These are phyloP conservation scores for Harringtonia lauricola DNA, from an alignment of 2,329 filamentous ascomycete genomes.

Conservation along the genomic window DNA sequence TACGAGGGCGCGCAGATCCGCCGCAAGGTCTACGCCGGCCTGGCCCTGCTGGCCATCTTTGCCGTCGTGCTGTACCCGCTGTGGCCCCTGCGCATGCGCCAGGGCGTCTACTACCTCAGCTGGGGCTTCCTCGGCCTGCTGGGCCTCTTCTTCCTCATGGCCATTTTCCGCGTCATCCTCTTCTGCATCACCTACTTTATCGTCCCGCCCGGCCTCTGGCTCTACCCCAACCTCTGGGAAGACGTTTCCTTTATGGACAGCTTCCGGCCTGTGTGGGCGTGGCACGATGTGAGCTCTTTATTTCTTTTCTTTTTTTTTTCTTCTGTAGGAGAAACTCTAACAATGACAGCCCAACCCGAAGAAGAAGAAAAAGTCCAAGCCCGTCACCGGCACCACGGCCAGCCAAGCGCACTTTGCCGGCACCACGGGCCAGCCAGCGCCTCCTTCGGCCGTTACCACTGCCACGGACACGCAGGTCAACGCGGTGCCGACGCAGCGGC, in stretches of 20 bases:
- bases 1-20: constrained; percentile 92
- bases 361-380: constrained; percentile 45
- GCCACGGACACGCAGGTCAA: constrained; percentile 43
- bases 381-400: constrained; percentile 21
- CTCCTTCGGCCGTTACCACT: constrained; percentile 44
- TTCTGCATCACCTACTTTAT: constrained; percentile 88
- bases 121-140: constrained; percentile 87
- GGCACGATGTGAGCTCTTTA: constrained; percentile 72
- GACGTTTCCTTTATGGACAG: constrained; percentile 98
- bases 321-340: constrained; percentile 1
- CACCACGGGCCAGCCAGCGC: constrained; percentile 39
- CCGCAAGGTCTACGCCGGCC: constrained; percentile 80
- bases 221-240: constrained; percentile 96
- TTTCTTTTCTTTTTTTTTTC: background rate
- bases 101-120: constrained; percentile 94
- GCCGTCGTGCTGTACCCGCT: constrained; percentile 88
- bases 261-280: constrained; percentile 92
- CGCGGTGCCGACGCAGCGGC: constrained; percentile 25
- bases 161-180: constrained; percentile 88
- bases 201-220: constrained; percentile 81
- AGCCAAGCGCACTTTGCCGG: constrained; percentile 36
- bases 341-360: constrained; percentile 29
- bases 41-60: constrained; percentile 75
- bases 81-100: constrained; percentile 83
- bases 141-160: constrained; percentile 93